A percentile compares a stretch with the other conserved stretches of the same genome.
Conservation (phyloP, 2,329 filamentous ascomycete species). For the Teratosphaeria destructans region DNA sequence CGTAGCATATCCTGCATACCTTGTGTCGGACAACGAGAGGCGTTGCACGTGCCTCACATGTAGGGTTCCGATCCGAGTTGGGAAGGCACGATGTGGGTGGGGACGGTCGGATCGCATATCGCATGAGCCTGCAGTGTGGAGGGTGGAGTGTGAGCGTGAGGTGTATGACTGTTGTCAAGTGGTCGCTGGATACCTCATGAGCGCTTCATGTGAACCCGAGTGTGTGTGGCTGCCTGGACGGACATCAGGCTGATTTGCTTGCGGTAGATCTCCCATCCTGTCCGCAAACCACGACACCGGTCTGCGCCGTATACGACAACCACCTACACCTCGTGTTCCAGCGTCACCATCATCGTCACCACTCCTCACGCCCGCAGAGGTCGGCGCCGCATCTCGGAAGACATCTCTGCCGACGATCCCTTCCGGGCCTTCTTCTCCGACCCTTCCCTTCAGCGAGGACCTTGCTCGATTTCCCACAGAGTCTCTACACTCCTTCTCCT, state of each 20-base stretch:
- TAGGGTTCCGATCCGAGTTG: not conserved
- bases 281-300: constrained; percentile 48
- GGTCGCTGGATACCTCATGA: not conserved
- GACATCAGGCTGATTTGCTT: not conserved
- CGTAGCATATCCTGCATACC: not conserved
- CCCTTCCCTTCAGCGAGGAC: constrained; percentile 67
- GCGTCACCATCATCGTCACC: constrained; percentile 50
- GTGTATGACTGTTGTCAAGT: not conserved
- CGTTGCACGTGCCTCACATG: not conserved
- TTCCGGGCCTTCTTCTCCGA: constrained; percentile 53
- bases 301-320: constrained; percentile 82
- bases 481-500: constrained; percentile 95
- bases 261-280: constrained; percentile 63
- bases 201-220: not conserved
- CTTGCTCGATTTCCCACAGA: constrained; percentile 87
- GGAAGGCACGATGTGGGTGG: not conserved
- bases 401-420: constrained; percentile 31
- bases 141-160: no score
- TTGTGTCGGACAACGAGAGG: not conserved
- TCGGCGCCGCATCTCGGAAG: constrained; percentile 40
- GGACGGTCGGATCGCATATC: not conserved
- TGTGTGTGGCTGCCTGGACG: not conserved
- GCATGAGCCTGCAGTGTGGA: not conserved
- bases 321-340: constrained; percentile 48
- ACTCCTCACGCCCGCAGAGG: constrained; percentile 57